phyloP scores from a whole-genome alignment of 2,329 filamentous ascomycete species.

The Thermoascus crustaceus region DNA sequence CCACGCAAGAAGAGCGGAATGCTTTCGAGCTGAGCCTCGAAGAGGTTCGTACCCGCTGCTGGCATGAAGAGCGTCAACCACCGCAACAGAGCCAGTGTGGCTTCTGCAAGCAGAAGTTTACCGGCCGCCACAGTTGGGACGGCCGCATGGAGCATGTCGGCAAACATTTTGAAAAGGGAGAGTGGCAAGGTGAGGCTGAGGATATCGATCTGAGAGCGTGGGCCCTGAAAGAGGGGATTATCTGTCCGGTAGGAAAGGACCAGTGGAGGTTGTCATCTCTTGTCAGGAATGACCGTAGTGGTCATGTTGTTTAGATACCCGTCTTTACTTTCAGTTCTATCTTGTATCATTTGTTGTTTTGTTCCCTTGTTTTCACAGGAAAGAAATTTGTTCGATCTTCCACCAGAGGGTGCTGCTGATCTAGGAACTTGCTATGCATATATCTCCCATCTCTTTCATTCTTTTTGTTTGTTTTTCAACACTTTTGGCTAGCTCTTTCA shows the following conservation, averaged over 20 bases:
- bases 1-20: slow-evolving; percentile 23
- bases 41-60: slow-evolving; percentile 50
- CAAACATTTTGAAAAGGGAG: slow-evolving; percentile 62
- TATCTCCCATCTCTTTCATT: too few species aligned
- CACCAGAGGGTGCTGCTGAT: too few species aligned
- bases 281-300: not conserved
- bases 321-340: too few species aligned
- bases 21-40: slow-evolving; percentile 48
- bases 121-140: slow-evolving; percentile 62
- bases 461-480: too few species aligned
- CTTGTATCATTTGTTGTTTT: too few species aligned
- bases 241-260: slow-evolving; percentile 12
- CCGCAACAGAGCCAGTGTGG: slow-evolving; percentile 54
- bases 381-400: too few species aligned
- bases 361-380: too few species aligned
- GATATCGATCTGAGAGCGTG: slow-evolving; percentile 34
- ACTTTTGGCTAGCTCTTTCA: too few species aligned
- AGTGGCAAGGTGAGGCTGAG: slow-evolving; percentile 25
- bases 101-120: slow-evolving; percentile 55
- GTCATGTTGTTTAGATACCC: slow-evolving; percentile 4
- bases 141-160: slow-evolving; percentile 82
- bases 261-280: slow-evolving; percentile 16
- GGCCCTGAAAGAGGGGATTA: slow-evolving; percentile 30
- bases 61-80: slow-evolving; percentile 51
- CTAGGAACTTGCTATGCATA: too few species aligned